Evolutionary conservation across 495 filamentous ascomycete genomes (phyloP), one percentile per base, ranked within the genome.

Genomic region (Penicillium argentinense): DNA sequence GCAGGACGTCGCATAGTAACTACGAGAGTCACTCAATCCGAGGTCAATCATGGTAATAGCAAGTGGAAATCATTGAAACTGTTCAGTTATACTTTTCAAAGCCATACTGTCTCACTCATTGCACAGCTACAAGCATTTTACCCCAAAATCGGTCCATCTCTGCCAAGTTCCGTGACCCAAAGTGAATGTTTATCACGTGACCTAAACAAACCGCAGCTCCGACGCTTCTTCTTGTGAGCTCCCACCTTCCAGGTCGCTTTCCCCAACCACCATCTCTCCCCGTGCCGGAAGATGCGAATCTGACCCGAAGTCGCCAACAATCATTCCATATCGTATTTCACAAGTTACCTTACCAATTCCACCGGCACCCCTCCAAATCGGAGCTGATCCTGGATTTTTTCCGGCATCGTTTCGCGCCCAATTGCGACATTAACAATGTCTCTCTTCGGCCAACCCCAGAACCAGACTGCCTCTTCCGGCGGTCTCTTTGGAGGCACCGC

Each of bases 381-480:
- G 42, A 42, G 25, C 41, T 25, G 42, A 24, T 43, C 37, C 33
- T 42, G 34, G 29, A 46, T 59, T 63, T 60, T 58, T 56, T 29
- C 23, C 49, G 49, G 29, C 42, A 57, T 25, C 21, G 34, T 30
- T 44, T 39, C 47, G 45, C 52, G 50, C 17, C 42, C 53, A 36
- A 57, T 64, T 30, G 49, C 33, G 30, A 34, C 28, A 19, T 33
- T 47, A 43, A 59, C 48, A 39, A 73, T 69, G 54, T 72, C 73
- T 36, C 62, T 76, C 8, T 78, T 80, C 49, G 72, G 74, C 23
- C 52, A 61, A 48, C 47, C 47, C 9, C 63, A 65, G 39, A 58
- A 64, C 22, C 60, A 50, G 44, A 41, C 62, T 9, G 53, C 56
- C n/a, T n/a, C n/a, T n/a, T n/a, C n/a, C 4, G 57, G 44, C 0